Conservation (phyloP, 768 basidiomycete species). For the Nevesoporus exiguus region DNA sequence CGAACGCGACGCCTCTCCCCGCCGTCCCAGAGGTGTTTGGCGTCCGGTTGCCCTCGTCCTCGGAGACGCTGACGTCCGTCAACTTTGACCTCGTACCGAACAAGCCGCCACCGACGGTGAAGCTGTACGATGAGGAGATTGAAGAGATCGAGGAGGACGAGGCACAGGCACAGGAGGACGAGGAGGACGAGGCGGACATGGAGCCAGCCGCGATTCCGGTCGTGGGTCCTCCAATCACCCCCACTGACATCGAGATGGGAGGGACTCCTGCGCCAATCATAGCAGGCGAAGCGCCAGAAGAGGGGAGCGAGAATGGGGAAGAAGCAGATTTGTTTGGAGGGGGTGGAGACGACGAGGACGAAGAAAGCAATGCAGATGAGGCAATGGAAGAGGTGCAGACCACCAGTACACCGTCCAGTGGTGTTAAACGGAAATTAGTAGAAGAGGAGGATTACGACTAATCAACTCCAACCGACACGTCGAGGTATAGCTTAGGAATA, state of each 20-base stretch:
- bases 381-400: constrained; percentile 75
- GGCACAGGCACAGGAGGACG: constrained; percentile 49
- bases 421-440: constrained; percentile 73
- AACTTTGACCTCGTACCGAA: constrained; percentile 88
- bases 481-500: constrained; percentile 10
- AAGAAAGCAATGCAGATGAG: constrained; percentile 51
- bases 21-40: constrained; percentile 88
- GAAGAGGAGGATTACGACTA: constrained; percentile 88
- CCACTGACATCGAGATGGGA: constrained; percentile 62
- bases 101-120: constrained; percentile 74
- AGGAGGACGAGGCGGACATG: constrained; percentile 60
- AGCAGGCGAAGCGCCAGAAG: constrained; percentile 44
- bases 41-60: constrained; percentile 65
- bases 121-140: constrained; percentile 74
- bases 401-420: constrained; percentile 53
- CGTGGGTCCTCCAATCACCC: constrained; percentile 38
- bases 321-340: constrained; percentile 74
- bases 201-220: constrained; percentile 55
- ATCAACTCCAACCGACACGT: constrained; percentile 6
- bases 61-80: constrained; percentile 73
- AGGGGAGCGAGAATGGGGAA: constrained; percentile 67
- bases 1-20: constrained; percentile 76
- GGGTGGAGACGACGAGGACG: constrained; percentile 73
- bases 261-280: constrained; percentile 32
- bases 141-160: constrained; percentile 68